These are phyloP conservation scores for Hypsizygus marmoreus DNA, from an alignment of 768 basidiomycete species.

Conservation along the genomic window DNA sequence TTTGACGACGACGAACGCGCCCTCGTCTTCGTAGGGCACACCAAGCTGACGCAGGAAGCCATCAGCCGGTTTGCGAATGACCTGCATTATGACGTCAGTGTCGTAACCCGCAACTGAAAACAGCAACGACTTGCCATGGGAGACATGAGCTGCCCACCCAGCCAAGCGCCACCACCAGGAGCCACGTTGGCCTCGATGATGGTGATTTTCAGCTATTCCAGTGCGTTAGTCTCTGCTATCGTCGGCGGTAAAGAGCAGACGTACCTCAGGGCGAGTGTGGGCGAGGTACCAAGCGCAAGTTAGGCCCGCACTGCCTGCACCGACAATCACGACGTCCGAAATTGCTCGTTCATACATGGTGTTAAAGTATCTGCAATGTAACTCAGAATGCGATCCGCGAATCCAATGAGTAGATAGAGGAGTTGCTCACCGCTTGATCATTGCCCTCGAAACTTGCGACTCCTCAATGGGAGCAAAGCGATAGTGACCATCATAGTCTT, in stretches of 20 bases:
- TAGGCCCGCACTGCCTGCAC: slow-evolving; percentile 69
- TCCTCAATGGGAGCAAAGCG: slow-evolving; percentile 75
- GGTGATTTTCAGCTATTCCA: slow-evolving; percentile 45
- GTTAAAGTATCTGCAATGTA: slow-evolving; percentile 60
- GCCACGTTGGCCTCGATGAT: slow-evolving; percentile 80
- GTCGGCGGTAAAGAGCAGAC: slow-evolving; percentile 10
- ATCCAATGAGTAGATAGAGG: background rate
- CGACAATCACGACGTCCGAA: slow-evolving; percentile 78
- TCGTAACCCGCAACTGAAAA: background rate
- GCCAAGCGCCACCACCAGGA: slow-evolving; percentile 78
- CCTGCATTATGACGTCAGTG: slow-evolving; percentile 40
- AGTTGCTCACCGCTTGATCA: slow-evolving; percentile 63
- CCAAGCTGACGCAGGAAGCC: slow-evolving; percentile 68
- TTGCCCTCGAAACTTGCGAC: slow-evolving; percentile 73
- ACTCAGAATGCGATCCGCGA: background rate
- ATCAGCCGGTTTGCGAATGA: slow-evolving; percentile 78
- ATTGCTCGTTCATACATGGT: slow-evolving; percentile 74
- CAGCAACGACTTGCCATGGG: slow-evolving; percentile 58
- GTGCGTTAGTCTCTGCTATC: background rate
- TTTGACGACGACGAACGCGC: slow-evolving; percentile 76
- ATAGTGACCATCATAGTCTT: slow-evolving; percentile 66
- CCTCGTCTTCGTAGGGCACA: slow-evolving; percentile 78
- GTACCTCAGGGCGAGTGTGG: slow-evolving; percentile 63
- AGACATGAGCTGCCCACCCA: slow-evolving; percentile 78
- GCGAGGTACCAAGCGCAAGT: slow-evolving; percentile 77